These are phyloP conservation scores for Hygrocybe coccinea DNA, from an alignment of 768 basidiomycete species.

Conservation along the genomic window DNA sequence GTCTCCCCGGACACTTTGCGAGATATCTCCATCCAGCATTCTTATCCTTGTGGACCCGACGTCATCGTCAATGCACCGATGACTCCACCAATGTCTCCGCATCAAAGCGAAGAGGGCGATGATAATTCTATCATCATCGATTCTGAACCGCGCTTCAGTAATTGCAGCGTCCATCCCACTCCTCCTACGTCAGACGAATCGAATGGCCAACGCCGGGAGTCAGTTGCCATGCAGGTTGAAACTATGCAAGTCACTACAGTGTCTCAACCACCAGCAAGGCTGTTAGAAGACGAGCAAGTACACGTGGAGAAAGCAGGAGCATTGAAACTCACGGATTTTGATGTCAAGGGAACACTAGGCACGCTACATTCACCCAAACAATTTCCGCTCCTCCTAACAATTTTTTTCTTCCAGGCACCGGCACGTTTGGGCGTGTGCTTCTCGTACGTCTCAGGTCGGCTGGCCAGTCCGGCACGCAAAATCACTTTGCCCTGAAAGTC, in stretches of 20 bases:
- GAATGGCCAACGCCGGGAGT: constrained; percentile 17
- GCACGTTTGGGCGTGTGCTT: constrained; percentile 92
- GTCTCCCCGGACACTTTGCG: constrained; percentile 23
- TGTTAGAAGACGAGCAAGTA: constrained; percentile 66
- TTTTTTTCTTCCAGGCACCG: constrained; percentile 62
- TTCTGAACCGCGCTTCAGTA: constrained; percentile 27
- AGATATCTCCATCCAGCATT: neutral
- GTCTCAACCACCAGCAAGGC: constrained; percentile 37
- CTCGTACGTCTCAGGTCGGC: constrained; percentile 72
- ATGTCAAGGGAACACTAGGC: constrained; percentile 77
- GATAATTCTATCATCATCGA: constrained; percentile 37
- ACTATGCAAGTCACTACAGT: constrained; percentile 2
- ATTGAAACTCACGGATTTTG: constrained; percentile 73
- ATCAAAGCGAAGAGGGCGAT: constrained; percentile 38
- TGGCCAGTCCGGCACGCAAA: constrained; percentile 45
- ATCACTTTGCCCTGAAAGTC: constrained; percentile 84
- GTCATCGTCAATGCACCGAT: constrained; percentile 56
- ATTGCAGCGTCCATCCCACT: constrained; percentile 1
- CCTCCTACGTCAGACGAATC: constrained; percentile 15
- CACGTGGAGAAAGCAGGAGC: constrained; percentile 52
- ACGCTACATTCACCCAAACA: constrained; percentile 18
- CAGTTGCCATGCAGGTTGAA: constrained; percentile 27
- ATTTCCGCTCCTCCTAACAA: neutral
- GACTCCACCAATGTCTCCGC: constrained; percentile 66
- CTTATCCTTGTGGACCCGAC: constrained; percentile 27